Evolutionary conservation across 805 yeast genomes (phyloP), one percentile per base, ranked within the genome.

Genomic region (Lachancea dasiensis): DNA sequence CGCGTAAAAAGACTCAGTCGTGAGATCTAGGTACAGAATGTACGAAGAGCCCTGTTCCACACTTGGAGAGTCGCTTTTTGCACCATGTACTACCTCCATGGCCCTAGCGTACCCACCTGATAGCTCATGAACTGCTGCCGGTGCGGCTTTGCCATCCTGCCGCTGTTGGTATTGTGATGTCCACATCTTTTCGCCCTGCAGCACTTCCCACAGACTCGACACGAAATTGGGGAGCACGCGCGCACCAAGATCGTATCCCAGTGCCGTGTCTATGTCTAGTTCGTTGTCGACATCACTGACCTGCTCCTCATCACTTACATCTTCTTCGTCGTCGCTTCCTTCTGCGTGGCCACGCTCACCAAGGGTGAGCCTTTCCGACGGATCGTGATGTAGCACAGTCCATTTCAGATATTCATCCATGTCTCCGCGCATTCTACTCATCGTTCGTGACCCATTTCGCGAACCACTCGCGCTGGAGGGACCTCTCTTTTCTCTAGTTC

Each of bases 1-100:
- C 0, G 96, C 92, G 58, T 82, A 83, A 26, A 71, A 69, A 2
- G 95, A 80, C 55, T 86, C 96, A 0, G 86, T 82, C 3, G 90
- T 78, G 45, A 82, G 72, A 56, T 89, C 96, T 65, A 82, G 74
- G 52, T 92, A 86, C 15, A 86, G 71, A 33, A 87, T 61, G 58
- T 79, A 86, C 54, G 84, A 73, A 48, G 77, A 76, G n/a, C 69
- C 49, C 24, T 20, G n/a, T 16, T 6, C 16, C 24, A 17, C 8
- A 9, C 16, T 15, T 3, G 25, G 6, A 3, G 18, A 22, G 5
- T 31, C 27, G 14, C n/a, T n/a, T 8, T 50, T 36, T 21, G 49
- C 56, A 26, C 26, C 23, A 10, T 26, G 38, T 43, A 49, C 9
- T n/a, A 31, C 28, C 17, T 37, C 20, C 21, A 50, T 34, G 4